Base-by-base conservation (phyloP, 495 filamentous ascomycete species). In the Apiosordaria backusii region DNA sequence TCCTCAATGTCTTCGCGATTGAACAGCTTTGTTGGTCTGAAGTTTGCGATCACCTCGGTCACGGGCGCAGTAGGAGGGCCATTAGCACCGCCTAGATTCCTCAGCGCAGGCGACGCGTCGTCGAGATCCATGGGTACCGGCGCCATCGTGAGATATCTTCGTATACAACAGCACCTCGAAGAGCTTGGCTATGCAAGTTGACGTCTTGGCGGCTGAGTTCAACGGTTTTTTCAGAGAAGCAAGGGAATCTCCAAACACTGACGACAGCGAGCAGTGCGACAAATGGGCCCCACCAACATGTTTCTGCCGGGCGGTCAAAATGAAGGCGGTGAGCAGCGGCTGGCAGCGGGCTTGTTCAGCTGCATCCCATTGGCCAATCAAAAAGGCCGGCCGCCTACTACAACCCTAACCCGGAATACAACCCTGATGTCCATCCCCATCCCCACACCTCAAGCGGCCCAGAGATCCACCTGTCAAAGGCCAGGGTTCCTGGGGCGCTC, bases 111-210 rank as follows among this genome's bases (percentile, higher is more conserved):
- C 6, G 76, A 68, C n/a, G 73, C 57, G 24, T 79, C 79, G 60
- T 85, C 83, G 60, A 85, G 70, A 50, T 81, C 83, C 83, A 85
- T 85, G 6, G 81, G 80, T 24, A 81, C 84, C 10, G 82, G 81
- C 9, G 80, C 74, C 83, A 85, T 84, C n/a, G 16, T 63, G 61
- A 21, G 25, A 40, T 57, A 57, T 22, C 45, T 60, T 52, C 21
- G 53, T 29, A 13, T 50, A 23, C 18, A 60, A 53, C 19, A 54
- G 21, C 10, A 9, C 24, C 26, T 24, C 4, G 4, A 23, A 23
- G n/a, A 23, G 0, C 16, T 50, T 6, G 18, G 18, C 3, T 55
- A 55, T 45, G 13, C 13, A 45, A 45, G 10, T 15, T 18, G 35
- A 13, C 16, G 35, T 45, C 16, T 45, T 45, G 35, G 10, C 16